These are phyloP conservation scores for Coprinellus micaceus DNA, from an alignment of 768 basidiomycete genomes.

Conservation along the genomic window DNA sequence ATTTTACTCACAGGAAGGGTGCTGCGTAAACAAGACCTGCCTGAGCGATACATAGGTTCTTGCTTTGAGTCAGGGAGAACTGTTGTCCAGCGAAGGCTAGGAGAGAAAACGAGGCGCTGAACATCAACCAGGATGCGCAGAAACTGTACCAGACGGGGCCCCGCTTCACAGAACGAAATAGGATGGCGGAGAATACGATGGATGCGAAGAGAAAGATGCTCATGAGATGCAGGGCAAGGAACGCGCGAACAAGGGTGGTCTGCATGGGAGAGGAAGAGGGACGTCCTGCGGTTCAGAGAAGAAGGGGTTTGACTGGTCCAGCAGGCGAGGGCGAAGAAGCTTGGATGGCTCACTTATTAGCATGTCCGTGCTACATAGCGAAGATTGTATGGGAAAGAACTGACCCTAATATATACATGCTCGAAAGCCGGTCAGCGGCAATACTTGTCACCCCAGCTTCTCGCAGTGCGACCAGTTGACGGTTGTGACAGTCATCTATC, in stretches of 20 bases:
- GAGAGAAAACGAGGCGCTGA: conserved; percentile 31
- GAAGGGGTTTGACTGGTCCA: not conserved
- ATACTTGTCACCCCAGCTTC: too few species aligned
- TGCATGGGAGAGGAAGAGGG: too few species aligned
- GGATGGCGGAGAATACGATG: conserved; percentile 19
- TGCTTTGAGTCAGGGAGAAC: conserved; percentile 16
- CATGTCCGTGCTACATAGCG: too few species aligned
- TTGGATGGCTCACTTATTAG: too few species aligned
- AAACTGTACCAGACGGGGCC: conserved; percentile 35
- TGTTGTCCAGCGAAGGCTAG: conserved; percentile 32
- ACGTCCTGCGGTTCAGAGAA: not conserved
- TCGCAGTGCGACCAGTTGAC: too few species aligned
- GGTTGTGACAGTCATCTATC: too few species aligned
- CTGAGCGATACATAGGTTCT: conserved; percentile 26
- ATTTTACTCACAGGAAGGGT: conserved; percentile 27
- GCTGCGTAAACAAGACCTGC: conserved; percentile 31
- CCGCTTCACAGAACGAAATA: conserved; percentile 23
- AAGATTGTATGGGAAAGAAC: too few species aligned
- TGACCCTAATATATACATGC: too few species aligned
- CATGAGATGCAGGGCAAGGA: not conserved
- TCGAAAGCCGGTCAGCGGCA: too few species aligned
- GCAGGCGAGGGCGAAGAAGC: not conserved
- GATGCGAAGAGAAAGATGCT: not conserved
- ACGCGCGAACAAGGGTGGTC: not conserved
- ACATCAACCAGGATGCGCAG: conserved; percentile 33